Conservation (phyloP, 805 yeast genomes). For the Pichia gijzeniarum region DNA sequence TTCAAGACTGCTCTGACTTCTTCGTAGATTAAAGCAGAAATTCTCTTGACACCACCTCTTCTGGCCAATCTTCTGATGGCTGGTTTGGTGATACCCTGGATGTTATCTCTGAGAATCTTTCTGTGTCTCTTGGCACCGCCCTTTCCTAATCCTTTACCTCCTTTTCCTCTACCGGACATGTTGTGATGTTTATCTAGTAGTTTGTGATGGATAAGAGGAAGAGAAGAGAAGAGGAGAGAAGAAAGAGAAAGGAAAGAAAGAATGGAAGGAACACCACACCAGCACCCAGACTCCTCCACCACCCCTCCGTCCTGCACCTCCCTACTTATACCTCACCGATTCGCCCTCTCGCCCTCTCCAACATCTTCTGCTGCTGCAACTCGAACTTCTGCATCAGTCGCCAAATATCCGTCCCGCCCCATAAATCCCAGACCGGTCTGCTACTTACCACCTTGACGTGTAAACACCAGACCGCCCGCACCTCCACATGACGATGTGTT, state of each 20-base stretch:
- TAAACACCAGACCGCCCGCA: background rate
- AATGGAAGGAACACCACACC: too few relatives aligned
- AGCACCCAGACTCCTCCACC: too few relatives aligned
- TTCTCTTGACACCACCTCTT: constrained; percentile 99
- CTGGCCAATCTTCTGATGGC: constrained; percentile 99
- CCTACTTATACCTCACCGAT: background rate
- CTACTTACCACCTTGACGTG: background rate
- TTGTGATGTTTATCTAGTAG: constrained; percentile 15
- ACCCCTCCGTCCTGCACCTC: background rate
- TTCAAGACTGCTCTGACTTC: constrained; percentile 97
- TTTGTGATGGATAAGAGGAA: background rate
- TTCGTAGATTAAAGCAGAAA: constrained; percentile 96
- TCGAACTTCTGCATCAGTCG: too few relatives aligned
- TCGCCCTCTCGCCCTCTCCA: background rate
- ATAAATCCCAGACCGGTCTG: background rate
- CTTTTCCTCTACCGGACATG: constrained; percentile 99
- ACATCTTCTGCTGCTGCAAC: background rate
- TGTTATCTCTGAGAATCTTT: constrained; percentile 98
- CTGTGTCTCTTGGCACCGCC: constrained; percentile 99
- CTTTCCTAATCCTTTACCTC: constrained; percentile 99
- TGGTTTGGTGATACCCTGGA: constrained; percentile 99
- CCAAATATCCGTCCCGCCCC: too few relatives aligned
- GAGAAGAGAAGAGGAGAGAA: background rate
- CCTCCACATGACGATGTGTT: background rate
- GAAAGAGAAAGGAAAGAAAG: background rate